Percentiles rank a stretch among this genome's conserved stretches.
These are phyloP conservation scores for Trichosanthes cucumerina DNA, from an alignment of 306 rosid genomes.

Conservation along the genomic window DNA sequence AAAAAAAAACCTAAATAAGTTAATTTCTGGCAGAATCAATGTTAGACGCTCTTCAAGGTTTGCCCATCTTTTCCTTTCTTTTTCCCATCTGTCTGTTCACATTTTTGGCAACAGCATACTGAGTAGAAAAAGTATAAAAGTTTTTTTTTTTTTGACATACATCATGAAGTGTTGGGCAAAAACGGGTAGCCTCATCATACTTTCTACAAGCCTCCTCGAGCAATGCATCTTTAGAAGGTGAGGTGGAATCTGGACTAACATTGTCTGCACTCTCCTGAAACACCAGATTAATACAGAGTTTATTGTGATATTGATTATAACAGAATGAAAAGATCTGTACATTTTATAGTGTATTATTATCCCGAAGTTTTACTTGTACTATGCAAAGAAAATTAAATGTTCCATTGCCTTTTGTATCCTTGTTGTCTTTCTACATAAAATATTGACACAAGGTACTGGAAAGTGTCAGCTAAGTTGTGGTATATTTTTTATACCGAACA, in stretches of 20 bases:
- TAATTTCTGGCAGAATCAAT: not conserved
- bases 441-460: not conserved
- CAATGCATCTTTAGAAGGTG: constrained; percentile 96
- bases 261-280: constrained; percentile 99
- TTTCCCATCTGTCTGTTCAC: not conserved
- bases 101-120: not conserved
- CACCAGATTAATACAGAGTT: constrained; percentile 14
- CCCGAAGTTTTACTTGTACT: not conserved
- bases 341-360: not conserved
- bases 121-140: constrained; percentile 6
- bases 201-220: constrained; percentile 99
- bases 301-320: not conserved
- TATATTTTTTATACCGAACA: not conserved
- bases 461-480: not conserved
- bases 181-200: constrained; percentile 87
- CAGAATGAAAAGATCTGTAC: not conserved
- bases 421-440: not conserved
- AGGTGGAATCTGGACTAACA: constrained; percentile 77
- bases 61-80: not conserved
- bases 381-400: not conserved
- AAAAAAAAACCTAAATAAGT: not conserved
- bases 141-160: constrained; percentile 34
- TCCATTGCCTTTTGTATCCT: not conserved
- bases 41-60: not conserved
- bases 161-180: constrained; percentile 96